These are phyloP conservation scores for Symbiodinium natans DNA, from an alignment of 73 alveolate genomes.

Conservation along the genomic window DNA sequence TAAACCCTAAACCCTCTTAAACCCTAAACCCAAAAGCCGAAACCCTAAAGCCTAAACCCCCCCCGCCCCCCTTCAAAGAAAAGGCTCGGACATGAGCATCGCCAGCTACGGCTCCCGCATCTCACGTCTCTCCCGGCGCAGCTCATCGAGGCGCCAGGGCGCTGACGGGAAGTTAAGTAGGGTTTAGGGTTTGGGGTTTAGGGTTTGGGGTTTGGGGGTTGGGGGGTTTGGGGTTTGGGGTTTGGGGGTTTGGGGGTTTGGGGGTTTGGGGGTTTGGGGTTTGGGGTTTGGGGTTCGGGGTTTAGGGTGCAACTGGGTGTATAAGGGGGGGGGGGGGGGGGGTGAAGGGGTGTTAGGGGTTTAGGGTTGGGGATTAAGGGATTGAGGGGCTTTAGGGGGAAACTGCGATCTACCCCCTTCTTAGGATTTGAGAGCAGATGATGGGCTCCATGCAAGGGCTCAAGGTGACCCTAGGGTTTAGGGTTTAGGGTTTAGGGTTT, in stretches of 20 bases:
- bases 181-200: neutral
- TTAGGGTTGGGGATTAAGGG: neutral
- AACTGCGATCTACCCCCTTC: too few relatives aligned
- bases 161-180: too few relatives aligned
- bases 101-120: neutral
- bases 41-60: neutral
- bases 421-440: neutral
- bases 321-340: too few relatives aligned
- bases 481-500: constrained; percentile 10
- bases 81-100: neutral
- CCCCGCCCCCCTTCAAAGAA: neutral
- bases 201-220: neutral
- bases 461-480: neutral
- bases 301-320: too few relatives aligned
- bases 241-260: neutral
- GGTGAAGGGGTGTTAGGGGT: neutral
- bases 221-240: neutral
- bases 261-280: neutral
- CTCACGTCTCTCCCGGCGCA: neutral
- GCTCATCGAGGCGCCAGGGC: neutral
- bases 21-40: neutral
- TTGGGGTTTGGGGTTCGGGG: neutral
- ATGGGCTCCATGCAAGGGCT: neutral
- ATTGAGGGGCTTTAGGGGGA: neutral
- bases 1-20: neutral